A percentile compares a stretch with the other conserved stretches of the same genome.
Evolutionary conservation across 257 asterid species (phyloP).

Genomic region (Jacaranda mimosifolia): DNA sequence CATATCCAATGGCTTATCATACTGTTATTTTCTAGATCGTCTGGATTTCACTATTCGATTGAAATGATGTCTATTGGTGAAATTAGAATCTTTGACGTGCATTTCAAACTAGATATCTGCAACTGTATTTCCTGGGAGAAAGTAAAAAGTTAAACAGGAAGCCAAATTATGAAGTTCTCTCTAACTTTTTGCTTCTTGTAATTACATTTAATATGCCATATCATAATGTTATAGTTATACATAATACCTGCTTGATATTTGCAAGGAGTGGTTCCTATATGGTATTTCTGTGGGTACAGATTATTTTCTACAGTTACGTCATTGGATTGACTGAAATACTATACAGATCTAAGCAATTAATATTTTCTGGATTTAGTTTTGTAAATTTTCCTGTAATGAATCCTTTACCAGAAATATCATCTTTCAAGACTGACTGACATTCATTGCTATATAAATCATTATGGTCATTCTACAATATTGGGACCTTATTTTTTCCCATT

Average conservation of each 20-base stretch:
- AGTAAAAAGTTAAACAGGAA: not conserved
- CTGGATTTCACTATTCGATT: not conserved
- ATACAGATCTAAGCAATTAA: not conserved
- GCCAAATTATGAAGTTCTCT: not conserved
- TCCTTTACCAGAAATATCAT: not conserved
- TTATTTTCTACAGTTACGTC: not conserved
- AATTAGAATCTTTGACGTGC: not conserved
- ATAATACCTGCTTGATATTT: not conserved
- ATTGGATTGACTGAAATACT: slow-evolving; percentile 1
- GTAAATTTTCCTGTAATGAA: not conserved
- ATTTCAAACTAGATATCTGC: not conserved
- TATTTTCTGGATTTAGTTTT: not conserved
- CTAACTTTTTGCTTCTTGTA: not conserved
- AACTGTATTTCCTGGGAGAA: not conserved
- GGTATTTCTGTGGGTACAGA: not conserved
- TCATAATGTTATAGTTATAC: not conserved
- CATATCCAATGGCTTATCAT: not conserved
- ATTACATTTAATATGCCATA: not conserved
- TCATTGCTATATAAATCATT: not conserved
- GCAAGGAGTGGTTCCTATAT: not conserved
- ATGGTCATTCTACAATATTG: not conserved
- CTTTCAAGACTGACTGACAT: not conserved
- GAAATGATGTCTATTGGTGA: not conserved
- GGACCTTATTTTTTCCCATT: not conserved
- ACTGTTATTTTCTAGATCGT: not conserved